Evolutionary conservation across 768 basidiomycete genomes (phyloP).

Genomic region (Leccinum uliginosum): DNA sequence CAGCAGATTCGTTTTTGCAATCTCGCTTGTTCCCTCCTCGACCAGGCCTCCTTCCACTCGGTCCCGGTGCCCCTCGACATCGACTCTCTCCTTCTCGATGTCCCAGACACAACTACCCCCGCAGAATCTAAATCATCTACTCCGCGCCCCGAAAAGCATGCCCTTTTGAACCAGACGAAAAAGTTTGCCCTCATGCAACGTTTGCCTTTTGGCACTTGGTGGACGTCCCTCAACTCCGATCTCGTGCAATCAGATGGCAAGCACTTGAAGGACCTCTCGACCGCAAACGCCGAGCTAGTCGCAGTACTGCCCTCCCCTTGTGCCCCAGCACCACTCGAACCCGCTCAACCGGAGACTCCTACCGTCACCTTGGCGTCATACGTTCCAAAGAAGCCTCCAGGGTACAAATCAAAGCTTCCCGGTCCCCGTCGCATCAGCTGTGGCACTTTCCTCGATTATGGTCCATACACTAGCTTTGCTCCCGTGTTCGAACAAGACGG

Average conservation of each 20-base stretch:
- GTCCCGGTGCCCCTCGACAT: slow-evolving; percentile 43
- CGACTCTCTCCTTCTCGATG: slow-evolving; percentile 38
- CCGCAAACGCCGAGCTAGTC: slow-evolving; percentile 73
- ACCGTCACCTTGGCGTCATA: slow-evolving; percentile 57
- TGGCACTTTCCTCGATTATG: slow-evolving; percentile 77
- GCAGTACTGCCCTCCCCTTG: slow-evolving; percentile 66
- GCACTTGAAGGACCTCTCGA: slow-evolving; percentile 47
- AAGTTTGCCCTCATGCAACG: slow-evolving; percentile 78
- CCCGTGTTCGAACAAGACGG: slow-evolving; percentile 76
- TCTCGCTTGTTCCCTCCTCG: slow-evolving; percentile 66
- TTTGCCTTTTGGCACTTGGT: slow-evolving; percentile 72
- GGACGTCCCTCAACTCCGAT: slow-evolving; percentile 64
- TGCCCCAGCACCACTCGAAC: slow-evolving; percentile 26
- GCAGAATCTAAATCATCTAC: slow-evolving; percentile 21
- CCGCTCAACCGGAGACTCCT: slow-evolving; percentile 17
- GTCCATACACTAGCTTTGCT: slow-evolving; percentile 69
- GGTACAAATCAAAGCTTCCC: slow-evolving; percentile 40
- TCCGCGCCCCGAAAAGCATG: slow-evolving; percentile 25
- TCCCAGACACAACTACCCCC: slow-evolving; percentile 18
- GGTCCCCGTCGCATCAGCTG: slow-evolving; percentile 53
- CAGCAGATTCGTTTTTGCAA: slow-evolving; percentile 74
- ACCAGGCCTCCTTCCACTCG: slow-evolving; percentile 57
- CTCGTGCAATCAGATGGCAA: slow-evolving; percentile 34
- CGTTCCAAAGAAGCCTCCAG: slow-evolving; percentile 38
- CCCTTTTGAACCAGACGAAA: slow-evolving; percentile 31